phyloP scores from a whole-genome alignment of 2,329 filamentous ascomycete species.

The Corinectria fuckeliana region DNA sequence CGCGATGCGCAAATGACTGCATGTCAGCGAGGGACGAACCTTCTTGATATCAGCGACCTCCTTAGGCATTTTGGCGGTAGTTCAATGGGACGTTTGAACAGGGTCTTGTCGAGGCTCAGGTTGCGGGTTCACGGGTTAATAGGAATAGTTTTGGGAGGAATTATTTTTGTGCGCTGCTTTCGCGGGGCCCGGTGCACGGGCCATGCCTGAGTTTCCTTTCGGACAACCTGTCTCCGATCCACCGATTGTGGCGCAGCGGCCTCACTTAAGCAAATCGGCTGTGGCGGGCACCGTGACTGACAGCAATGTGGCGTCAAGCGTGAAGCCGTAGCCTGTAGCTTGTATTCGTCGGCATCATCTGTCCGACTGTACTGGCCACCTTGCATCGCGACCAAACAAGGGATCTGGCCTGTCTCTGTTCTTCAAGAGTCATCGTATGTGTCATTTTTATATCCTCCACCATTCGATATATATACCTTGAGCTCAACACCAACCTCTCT shows the following conservation, averaged over 20 bases:
- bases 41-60: constrained; percentile 98
- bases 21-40: constrained; percentile 49
- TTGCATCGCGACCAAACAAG: constrained; percentile 20
- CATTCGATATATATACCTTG: too few species aligned
- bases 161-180: constrained; percentile 43
- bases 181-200: constrained; percentile 39
- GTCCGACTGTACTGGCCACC: constrained; percentile 30
- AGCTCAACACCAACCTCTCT: too few species aligned
- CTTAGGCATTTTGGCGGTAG: constrained; percentile 86
- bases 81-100: constrained; percentile 39
- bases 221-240: constrained; percentile 32
- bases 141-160: constrained; percentile 39
- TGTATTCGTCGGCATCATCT: constrained; percentile 13
- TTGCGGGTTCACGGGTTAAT: constrained; percentile 29
- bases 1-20: constrained; percentile 9
- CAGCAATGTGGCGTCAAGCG: constrained; percentile 11
- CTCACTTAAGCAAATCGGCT: neutral
- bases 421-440: neutral
- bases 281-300: neutral
- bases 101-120: constrained; percentile 36
- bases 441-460: too few species aligned
- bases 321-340: too few species aligned
- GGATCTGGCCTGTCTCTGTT: constrained; percentile 3
- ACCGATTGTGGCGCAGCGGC: constrained; percentile 30
- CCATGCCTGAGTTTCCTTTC: constrained; percentile 25